A percentile compares a stretch with the other conserved stretches of the same genome.
phyloP scores from a whole-genome alignment of 2,329 filamentous ascomycete genomes.

The Epichloe coenophiala region DNA sequence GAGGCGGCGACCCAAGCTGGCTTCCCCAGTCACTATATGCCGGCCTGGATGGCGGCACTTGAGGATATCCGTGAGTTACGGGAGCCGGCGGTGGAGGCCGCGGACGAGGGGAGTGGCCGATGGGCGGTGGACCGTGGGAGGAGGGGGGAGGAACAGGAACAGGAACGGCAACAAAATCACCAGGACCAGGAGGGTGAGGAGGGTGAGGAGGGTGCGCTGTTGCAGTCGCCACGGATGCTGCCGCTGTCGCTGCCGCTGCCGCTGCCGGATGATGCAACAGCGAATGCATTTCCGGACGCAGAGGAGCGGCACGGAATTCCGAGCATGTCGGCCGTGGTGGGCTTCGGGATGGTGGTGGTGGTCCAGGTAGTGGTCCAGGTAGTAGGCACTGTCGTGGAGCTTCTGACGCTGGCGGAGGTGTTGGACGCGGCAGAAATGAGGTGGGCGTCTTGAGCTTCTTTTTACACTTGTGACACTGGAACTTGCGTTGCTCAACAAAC shows the following conservation, averaged over 20 bases:
- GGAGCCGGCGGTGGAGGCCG: constrained; percentile 9
- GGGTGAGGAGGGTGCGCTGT: constrained; percentile 1
- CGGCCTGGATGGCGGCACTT: constrained; percentile 13
- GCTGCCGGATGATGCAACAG: constrained; percentile 7
- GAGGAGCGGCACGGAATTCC: constrained; percentile 13
- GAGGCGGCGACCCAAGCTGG: constrained; percentile 33
- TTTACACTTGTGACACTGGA: constrained; percentile 65
- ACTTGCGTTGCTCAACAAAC: constrained; percentile 46
- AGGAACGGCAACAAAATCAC: neutral
- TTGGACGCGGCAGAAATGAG: constrained; percentile 11
- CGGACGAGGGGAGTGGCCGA: constrained; percentile 7
- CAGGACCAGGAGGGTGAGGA: constrained; percentile 2
- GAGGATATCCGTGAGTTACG: constrained; percentile 14
- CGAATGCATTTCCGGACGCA: constrained; percentile 8
- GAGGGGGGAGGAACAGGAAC: constrained; percentile 10
- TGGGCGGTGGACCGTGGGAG: constrained; percentile 9
- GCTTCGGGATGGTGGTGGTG: constrained; percentile 13
- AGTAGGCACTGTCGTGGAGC: constrained; percentile 7
- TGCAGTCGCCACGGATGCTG: neutral
- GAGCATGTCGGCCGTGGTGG: constrained; percentile 13
- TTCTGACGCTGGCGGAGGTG: constrained; percentile 10
- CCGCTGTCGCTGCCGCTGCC: neutral
- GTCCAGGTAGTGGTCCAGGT: constrained; percentile 8
- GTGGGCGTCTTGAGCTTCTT: constrained; percentile 36
- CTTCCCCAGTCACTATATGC: constrained; percentile 35